phyloP scores from a whole-genome alignment of 306 rosid species.

The Lablab purpureus region DNA sequence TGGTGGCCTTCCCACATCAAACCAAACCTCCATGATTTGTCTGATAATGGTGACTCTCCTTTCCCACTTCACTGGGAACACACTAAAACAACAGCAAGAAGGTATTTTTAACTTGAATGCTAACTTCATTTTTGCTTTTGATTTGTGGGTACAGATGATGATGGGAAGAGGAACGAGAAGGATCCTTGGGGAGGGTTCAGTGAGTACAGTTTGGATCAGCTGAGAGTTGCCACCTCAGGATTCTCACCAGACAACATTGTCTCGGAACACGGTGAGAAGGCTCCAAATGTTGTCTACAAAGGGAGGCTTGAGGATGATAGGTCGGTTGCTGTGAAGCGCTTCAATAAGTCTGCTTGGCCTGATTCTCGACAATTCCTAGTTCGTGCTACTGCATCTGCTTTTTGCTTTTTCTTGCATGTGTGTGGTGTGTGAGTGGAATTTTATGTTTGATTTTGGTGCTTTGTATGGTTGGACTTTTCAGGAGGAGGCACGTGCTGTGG shows the following conservation, averaged over 20 bases:
- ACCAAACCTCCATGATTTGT: constrained; percentile 69
- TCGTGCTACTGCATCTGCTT: constrained; percentile 49
- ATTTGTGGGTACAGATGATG: constrained; percentile 57
- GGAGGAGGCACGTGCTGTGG: constrained; percentile 95
- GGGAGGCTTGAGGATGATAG: constrained; percentile 79
- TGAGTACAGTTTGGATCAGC: constrained; percentile 84
- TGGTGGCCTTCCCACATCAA: constrained; percentile 88
- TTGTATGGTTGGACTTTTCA: constrained; percentile 45
- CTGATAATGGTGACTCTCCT: constrained; percentile 61
- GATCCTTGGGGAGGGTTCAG: constrained; percentile 68
- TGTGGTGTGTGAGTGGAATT: constrained; percentile 25
- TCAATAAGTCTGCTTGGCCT: constrained; percentile 97
- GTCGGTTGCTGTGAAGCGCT: constrained; percentile 89
- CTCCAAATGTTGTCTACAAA: constrained; percentile 94
- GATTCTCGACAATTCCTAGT: constrained; percentile 97
- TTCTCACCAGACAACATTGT: constrained; percentile 91
- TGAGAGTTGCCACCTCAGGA: constrained; percentile 80
- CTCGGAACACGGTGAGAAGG: constrained; percentile 98
- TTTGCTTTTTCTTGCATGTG: constrained; percentile 26
- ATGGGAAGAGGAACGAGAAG: constrained; percentile 62
- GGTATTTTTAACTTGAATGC: constrained; percentile 15
- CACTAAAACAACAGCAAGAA: not conserved
- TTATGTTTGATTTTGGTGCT: constrained; percentile 32
- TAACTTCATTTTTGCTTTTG: constrained; percentile 28
- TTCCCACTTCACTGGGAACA: not conserved